These are phyloP conservation scores for Rhodamnia argentea DNA, from an alignment of 345 rosid genomes.

Conservation along the genomic window DNA sequence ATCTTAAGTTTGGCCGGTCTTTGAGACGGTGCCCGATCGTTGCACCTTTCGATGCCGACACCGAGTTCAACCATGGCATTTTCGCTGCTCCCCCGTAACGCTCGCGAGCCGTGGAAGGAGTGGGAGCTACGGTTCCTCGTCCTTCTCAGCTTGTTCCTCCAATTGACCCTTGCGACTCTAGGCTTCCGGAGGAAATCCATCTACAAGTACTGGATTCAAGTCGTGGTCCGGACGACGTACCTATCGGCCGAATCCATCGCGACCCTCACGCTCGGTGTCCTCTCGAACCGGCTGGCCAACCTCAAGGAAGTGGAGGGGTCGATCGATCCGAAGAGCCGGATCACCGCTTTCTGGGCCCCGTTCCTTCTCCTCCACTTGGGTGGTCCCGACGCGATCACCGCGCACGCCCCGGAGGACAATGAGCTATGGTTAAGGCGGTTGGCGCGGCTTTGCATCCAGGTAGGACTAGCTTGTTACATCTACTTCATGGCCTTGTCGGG, in stretches of 20 bases:
- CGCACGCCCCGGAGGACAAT: constrained; percentile 19
- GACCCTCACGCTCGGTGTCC: constrained; percentile 10
- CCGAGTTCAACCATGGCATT: neutral
- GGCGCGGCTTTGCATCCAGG: constrained; percentile 1
- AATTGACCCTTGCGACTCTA: neutral
- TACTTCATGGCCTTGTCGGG: constrained; percentile 12
- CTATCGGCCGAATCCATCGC: constrained; percentile 16
- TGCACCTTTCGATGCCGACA: too few species aligned
- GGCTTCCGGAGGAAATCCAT: constrained; percentile 6
- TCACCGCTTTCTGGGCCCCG: constrained; percentile 17
- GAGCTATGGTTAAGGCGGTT: constrained; percentile 20
- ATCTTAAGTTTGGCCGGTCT: too few species aligned
- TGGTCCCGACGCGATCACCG: constrained; percentile 14
- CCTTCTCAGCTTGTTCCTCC: constrained; percentile 6
- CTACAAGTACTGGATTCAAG: neutral
- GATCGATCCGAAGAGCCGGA: neutral
- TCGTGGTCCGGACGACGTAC: constrained; percentile 12
- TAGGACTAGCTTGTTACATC: constrained; percentile 17
- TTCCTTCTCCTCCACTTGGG: constrained; percentile 22
- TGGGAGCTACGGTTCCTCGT: constrained; percentile 18
- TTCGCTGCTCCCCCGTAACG: neutral
- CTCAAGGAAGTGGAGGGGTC: neutral
- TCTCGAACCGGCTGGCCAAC: neutral
- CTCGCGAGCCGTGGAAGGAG: constrained; percentile 1
- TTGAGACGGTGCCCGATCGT: too few species aligned